A percentile compares a stretch with the other conserved stretches of the same genome.
Evolutionary conservation across 2,329 filamentous ascomycete genomes (phyloP).

Genomic region (Fusarium odoratissimum): DNA sequence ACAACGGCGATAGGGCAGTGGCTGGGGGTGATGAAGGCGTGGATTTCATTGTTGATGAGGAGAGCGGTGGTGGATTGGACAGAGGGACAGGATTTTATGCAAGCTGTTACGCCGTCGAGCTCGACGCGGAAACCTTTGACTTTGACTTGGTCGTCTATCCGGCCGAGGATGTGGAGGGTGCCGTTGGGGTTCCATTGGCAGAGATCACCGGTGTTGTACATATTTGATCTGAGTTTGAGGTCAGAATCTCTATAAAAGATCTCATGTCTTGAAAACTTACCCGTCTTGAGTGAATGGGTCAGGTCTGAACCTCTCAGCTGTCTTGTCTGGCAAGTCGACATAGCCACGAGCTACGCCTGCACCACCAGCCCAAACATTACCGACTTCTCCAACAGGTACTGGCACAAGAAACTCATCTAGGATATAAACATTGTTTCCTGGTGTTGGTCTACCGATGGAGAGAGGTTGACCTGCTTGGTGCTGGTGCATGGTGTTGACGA

Average conservation of each 20-base stretch:
- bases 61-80: slow-evolving; percentile 61
- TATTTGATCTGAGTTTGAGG: slow-evolving; percentile 46
- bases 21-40: slow-evolving; percentile 60
- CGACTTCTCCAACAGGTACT: slow-evolving; percentile 59
- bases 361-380: slow-evolving; percentile 68
- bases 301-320: slow-evolving; percentile 59
- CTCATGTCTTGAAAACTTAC: slow-evolving; percentile 48
- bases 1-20: slow-evolving; percentile 52
- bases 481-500: slow-evolving; percentile 64
- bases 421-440: slow-evolving; percentile 68
- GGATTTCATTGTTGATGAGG: slow-evolving; percentile 59
- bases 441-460: slow-evolving; percentile 65
- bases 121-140: slow-evolving; percentile 72
- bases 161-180: slow-evolving; percentile 65
- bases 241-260: background rate
- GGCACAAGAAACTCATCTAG: slow-evolving; percentile 59
- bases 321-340: slow-evolving; percentile 63
- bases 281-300: slow-evolving; percentile 64
- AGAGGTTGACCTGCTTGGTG: slow-evolving; percentile 57
- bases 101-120: slow-evolving; percentile 65
- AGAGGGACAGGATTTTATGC: slow-evolving; percentile 57
- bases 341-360: slow-evolving; percentile 65
- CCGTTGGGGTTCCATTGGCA: slow-evolving; percentile 65
- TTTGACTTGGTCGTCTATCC: slow-evolving; percentile 70
- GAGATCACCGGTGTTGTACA: slow-evolving; percentile 72